Evolutionary conservation across 306 rosid species (phyloP), one percentile per base, ranked within the genome.

Genomic region (Gleditsia sinensis): DNA sequence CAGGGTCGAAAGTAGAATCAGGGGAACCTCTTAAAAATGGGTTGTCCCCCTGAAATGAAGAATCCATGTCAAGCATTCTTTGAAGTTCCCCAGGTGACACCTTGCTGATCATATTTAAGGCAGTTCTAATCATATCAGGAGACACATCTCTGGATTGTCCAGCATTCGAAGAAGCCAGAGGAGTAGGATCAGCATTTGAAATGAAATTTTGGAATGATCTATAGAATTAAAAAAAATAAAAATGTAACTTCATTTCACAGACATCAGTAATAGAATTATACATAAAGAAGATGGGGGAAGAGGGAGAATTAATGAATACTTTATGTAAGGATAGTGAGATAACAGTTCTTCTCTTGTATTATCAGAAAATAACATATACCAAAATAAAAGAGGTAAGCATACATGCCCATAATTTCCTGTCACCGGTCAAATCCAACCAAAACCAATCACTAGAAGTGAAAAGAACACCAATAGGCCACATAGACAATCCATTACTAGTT

Each of bases 31-130:
- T 76, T 9, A 43, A 60, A 65, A 68, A 78, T 40, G 91, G 88
- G 65, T 72, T 86, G 55, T 50, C 80, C 32, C 88, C 91, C 68
- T 85, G 88, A 81, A 86, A 84, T 27, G 97, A 87, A 83, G 99
- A 82, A 62, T 97, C 91, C 96, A 90, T 62, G 60, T 86, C 92
- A 72, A 94, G 74, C 91, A 90, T 82, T 65, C 72, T 88, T 63
- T 92, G 91, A 69, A 94, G 93, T 58, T 94, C 99, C 68, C 83
- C 91, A 7, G 96, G 89, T 33, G 97, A 77, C 96, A 92, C 92
- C 79, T 94, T 94, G 70, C 91, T 11, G n/a, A 94, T 83, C 93
- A 92, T 87, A 75, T 83, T 84, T 40, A 96, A 81, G 59, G 99
- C 91, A 45, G 92, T 80, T 84, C 80, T 89, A 51, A 90, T 69